These are phyloP conservation scores for Leishmania major DNA, from an alignment of 208 protist genomes.

Conservation along the genomic window DNA sequence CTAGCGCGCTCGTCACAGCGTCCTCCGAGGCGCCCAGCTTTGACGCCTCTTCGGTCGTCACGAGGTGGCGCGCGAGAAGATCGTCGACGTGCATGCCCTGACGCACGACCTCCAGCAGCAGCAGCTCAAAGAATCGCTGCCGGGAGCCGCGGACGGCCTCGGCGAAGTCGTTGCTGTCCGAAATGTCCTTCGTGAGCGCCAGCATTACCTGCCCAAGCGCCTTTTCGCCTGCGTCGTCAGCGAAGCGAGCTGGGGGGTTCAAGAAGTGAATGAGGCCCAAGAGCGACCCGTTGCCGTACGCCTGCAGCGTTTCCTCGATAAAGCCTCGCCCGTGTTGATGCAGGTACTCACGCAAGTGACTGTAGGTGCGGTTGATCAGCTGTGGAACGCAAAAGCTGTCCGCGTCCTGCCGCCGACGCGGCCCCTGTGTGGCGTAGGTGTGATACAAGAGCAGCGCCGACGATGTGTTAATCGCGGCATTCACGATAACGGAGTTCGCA, in stretches of 20 bases:
- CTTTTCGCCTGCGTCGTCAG: constrained; percentile 34
- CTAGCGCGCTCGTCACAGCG: constrained; percentile 45
- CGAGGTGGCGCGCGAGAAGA: constrained; percentile 59
- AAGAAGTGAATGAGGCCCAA: constrained; percentile 41
- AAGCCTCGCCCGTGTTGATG: constrained; percentile 53
- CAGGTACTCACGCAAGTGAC: constrained; percentile 46
- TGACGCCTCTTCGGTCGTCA: constrained; percentile 58
- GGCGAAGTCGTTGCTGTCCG: constrained; percentile 81
- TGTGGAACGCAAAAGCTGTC: constrained; percentile 42
- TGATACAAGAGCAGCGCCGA: constrained; percentile 70
- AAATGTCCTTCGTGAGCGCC: constrained; percentile 42
- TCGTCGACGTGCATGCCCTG: constrained; percentile 77
- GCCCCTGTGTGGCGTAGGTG: constrained; percentile 36
- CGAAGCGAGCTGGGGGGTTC: constrained; percentile 22
- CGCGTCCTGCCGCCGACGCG: constrained; percentile 7
- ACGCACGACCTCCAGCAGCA: constrained; percentile 77
- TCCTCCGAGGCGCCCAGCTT: constrained; percentile 79
- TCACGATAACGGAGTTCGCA: constrained; percentile 79
- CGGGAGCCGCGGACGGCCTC: constrained; percentile 41
- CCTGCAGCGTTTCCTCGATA: constrained; percentile 38
- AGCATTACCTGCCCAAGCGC: constrained; percentile 62
- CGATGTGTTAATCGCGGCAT: constrained; percentile 72
- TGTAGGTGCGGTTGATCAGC: constrained; percentile 48
- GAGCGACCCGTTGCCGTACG: constrained; percentile 25
- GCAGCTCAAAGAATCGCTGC: constrained; percentile 75